A percentile compares a stretch with the other conserved stretches of the same genome.
These are phyloP conservation scores for Dictyostelium firmibasis DNA, from an alignment of 78 protist species.

Conservation along the genomic window DNA sequence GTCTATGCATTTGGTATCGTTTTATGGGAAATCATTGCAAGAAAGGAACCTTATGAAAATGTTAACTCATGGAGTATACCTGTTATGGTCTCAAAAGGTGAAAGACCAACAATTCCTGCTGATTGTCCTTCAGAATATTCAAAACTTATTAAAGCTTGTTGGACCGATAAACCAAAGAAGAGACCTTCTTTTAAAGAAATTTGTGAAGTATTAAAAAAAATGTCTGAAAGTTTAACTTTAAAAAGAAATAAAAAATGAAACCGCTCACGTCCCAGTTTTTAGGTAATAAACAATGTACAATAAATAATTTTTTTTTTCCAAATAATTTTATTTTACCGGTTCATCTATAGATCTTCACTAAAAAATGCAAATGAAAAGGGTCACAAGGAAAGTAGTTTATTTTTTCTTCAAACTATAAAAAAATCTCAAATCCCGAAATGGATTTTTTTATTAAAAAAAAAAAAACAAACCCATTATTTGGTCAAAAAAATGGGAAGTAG, in stretches of 20 bases:
- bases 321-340: no score
- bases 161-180: conserved; percentile 74
- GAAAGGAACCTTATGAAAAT: conserved; percentile 64
- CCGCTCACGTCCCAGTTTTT: no score
- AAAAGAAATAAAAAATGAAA: not conserved
- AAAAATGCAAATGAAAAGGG: no score
- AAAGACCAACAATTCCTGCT: conserved; percentile 50
- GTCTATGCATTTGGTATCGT: conserved; percentile 77
- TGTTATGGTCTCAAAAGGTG: conserved; percentile 62
- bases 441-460: no score
- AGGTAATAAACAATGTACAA: no score
- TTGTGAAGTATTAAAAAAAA: not conserved
- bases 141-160: conserved; percentile 61
- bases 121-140: conserved; percentile 55
- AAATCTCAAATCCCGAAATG: no score
- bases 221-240: conserved; percentile 20
- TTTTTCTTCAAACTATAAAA: no score
- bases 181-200: conserved; percentile 77
- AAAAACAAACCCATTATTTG: no score
- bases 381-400: no score
- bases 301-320: no score
- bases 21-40: conserved; percentile 34
- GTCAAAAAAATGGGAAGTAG: no score
- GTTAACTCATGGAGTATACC: conserved; percentile 70
- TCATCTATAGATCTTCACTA: no score